These are phyloP conservation scores for Rhizopogon vesiculosus DNA, from an alignment of 768 basidiomycete genomes.

Conservation along the genomic window DNA sequence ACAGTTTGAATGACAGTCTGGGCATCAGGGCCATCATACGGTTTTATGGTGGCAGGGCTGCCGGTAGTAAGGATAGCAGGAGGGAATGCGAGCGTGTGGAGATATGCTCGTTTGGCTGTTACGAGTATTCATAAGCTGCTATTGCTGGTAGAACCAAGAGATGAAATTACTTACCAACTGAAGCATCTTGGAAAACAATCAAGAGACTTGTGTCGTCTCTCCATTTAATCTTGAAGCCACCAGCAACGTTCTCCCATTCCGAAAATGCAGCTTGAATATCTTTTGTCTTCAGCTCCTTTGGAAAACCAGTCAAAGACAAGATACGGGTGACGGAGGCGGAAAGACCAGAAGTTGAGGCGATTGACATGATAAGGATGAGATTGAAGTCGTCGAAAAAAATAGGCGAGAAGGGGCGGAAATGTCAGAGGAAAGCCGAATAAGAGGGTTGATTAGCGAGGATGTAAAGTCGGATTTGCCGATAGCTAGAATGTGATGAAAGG, in stretches of 20 bases:
- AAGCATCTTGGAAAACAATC: constrained; percentile 91
- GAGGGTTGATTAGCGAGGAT: constrained; percentile 8
- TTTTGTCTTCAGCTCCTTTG: constrained; percentile 94
- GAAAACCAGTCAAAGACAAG: constrained; percentile 87
- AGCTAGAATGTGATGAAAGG: constrained; percentile 4
- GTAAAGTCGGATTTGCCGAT: constrained; percentile 19
- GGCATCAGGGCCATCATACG: constrained; percentile 94
- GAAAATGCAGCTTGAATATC: constrained; percentile 91
- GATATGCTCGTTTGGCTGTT: constrained; percentile 92
- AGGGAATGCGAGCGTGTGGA: constrained; percentile 81
- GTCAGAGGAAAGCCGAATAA: constrained; percentile 12
- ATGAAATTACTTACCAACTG: constrained; percentile 64
- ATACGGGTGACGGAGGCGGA: constrained; percentile 97
- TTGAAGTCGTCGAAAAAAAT: constrained; percentile 4
- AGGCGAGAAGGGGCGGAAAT: constrained; percentile 7
- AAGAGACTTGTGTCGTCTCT: constrained; percentile 92
- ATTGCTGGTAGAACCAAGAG: neutral
- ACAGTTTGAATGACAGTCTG: constrained; percentile 80
- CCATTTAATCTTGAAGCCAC: constrained; percentile 99
- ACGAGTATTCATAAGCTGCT: neutral
- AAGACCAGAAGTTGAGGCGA: constrained; percentile 66
- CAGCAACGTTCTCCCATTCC: constrained; percentile 80
- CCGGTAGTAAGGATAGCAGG: constrained; percentile 61
- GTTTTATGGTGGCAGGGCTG: constrained; percentile 62
- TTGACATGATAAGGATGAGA: constrained; percentile 42